phyloP scores from a whole-genome alignment of 345 rosid genomes.

The Erysimum cheiranthoides region DNA sequence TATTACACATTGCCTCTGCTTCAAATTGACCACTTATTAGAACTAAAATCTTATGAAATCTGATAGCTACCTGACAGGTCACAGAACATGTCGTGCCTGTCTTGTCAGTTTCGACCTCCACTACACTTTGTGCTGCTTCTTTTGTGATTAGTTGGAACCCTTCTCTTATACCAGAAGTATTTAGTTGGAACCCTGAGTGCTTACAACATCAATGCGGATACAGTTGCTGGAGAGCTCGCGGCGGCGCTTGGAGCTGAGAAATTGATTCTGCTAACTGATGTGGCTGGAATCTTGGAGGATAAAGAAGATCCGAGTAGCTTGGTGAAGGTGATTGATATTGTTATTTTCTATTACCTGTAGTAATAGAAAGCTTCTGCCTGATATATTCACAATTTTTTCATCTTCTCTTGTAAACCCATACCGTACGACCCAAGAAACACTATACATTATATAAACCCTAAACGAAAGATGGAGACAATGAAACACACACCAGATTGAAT shows the following conservation, averaged over 20 bases:
- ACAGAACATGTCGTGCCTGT: background rate
- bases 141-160: too few relatives aligned
- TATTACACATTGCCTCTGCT: too few relatives aligned
- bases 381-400: background rate
- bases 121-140: background rate
- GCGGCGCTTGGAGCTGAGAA: conserved; percentile 96
- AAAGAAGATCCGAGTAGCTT: conserved; percentile 67
- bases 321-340: conserved; percentile 81
- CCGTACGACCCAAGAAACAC: conserved; percentile 7
- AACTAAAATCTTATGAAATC: background rate
- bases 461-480: background rate
- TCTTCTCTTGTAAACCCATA: background rate
- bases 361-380: background rate
- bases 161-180: too few relatives aligned
- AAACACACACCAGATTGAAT: background rate
- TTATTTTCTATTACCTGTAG: background rate
- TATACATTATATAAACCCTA: background rate
- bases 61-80: background rate
- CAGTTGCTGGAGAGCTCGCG: conserved; percentile 93
- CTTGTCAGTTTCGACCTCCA: background rate
- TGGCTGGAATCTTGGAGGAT: conserved; percentile 76
- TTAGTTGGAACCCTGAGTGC: too few relatives aligned
- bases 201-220: conserved; percentile 92
- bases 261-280: conserved; percentile 83
- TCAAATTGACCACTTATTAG: background rate